Conservation (phyloP, 768 basidiomycete genomes). For the Rubroboletus pulcherrimus region DNA sequence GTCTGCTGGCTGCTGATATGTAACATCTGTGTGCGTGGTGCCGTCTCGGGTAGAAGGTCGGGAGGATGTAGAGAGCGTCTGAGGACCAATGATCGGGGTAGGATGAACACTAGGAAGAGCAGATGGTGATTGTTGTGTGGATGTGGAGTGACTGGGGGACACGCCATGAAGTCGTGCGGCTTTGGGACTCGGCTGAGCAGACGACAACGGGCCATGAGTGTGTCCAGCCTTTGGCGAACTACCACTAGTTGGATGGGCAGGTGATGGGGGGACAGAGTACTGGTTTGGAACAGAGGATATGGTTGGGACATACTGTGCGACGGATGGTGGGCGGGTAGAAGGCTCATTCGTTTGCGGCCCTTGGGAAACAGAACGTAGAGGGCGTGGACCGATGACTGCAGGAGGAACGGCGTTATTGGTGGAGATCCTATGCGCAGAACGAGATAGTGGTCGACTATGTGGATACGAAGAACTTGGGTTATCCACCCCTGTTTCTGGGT, state of each 20-base stretch:
- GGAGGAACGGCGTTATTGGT: conserved; percentile 17
- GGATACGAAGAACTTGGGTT: conserved; percentile 14
- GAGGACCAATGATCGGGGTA: conserved; percentile 23
- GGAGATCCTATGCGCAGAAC: conserved; percentile 23
- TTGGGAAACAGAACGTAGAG: conserved; percentile 28
- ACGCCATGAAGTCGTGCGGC: conserved; percentile 15
- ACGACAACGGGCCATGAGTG: conserved; percentile 4
- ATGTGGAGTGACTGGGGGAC: conserved; percentile 6
- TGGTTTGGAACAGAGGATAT: conserved; percentile 12
- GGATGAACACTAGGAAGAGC: conserved; percentile 15
- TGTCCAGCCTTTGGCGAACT: conserved; percentile 16
- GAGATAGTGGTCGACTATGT: conserved; percentile 27
- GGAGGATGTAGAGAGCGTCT: conserved; percentile 20
- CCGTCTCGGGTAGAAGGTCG: conserved; percentile 27
- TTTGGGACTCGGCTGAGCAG: conserved; percentile 27
- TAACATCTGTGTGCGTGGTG: conserved; percentile 4
- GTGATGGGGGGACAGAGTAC: conserved; percentile 19
- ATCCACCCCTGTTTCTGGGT: conserved; percentile 23
- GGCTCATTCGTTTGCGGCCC: conserved; percentile 22
- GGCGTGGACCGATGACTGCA: conserved; percentile 26
- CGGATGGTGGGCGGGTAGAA: conserved; percentile 26
- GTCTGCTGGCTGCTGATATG: conserved; percentile 12
- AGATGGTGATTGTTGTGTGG: conserved; percentile 19
- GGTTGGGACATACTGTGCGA: conserved; percentile 6
- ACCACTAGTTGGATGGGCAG: conserved; percentile 10